These are phyloP conservation scores for Rhizopogon parksii DNA, from an alignment of 1,284 basidiomycete species.

Conservation along the genomic window DNA sequence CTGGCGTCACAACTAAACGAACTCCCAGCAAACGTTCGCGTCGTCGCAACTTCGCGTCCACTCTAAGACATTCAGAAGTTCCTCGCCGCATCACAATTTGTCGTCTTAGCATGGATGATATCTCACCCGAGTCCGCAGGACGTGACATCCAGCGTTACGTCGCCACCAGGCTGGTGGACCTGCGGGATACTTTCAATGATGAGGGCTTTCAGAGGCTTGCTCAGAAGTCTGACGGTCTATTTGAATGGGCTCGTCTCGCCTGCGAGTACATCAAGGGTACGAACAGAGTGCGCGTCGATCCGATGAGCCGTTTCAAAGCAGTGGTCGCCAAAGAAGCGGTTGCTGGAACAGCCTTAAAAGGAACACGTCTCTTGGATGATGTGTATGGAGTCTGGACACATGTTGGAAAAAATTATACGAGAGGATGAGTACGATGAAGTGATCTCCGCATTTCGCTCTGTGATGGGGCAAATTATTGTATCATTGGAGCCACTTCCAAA, in stretches of 20 bases:
- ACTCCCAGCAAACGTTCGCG: conserved; percentile 21
- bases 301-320: neutral
- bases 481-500: neutral
- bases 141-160: neutral
- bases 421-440: neutral
- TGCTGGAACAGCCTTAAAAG: neutral
- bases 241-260: conserved; percentile 6
- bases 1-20: conserved; percentile 13
- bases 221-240: conserved; percentile 4
- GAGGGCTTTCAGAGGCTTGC: neutral
- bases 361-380: neutral
- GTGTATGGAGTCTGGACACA: too few relatives aligned
- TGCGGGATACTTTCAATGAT: neutral
- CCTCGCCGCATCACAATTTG: conserved; percentile 5
- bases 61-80: neutral
- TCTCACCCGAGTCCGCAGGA: neutral
- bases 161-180: neutral
- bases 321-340: neutral
- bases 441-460: neutral
- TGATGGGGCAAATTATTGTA: conserved; percentile 4
- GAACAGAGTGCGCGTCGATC: neutral
- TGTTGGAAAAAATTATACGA: neutral
- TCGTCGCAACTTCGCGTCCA: conserved; percentile 20
- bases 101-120: neutral
- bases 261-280: neutral